Conservation (phyloP, 1,284 basidiomycete species). For the Vanrija sp. region DNA sequence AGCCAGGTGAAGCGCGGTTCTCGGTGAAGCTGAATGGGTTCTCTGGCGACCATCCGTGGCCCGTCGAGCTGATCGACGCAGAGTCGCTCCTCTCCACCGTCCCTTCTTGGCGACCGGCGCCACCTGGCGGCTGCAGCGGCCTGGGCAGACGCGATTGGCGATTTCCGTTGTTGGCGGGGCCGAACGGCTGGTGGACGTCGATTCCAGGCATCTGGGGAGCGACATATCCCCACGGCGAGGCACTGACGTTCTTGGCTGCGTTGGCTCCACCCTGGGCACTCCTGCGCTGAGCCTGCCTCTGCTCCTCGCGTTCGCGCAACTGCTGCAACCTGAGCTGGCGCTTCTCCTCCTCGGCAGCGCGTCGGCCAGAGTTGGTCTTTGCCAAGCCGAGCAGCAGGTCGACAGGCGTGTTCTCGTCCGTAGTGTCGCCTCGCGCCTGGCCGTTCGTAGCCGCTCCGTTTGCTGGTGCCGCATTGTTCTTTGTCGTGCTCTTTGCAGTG, state of each 20-base stretch:
- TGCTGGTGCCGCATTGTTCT: constrained; percentile 8
- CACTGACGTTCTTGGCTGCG: constrained; percentile 7
- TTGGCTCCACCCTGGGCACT: constrained; percentile 7
- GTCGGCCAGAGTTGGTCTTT: constrained; percentile 40
- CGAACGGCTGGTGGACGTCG: constrained; percentile 49
- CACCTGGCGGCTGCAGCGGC: constrained; percentile 40
- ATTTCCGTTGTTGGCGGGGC: not conserved
- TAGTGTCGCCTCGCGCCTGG: constrained; percentile 3
- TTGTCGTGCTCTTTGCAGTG: constrained; percentile 38
- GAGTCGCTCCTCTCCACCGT: not conserved
- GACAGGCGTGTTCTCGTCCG: constrained; percentile 42
- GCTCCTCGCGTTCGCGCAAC: constrained; percentile 39
- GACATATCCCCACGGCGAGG: constrained; percentile 46
- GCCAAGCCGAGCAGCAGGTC: constrained; percentile 44
- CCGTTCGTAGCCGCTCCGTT: constrained; percentile 12
- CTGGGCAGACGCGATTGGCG: constrained; percentile 21
- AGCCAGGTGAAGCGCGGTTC: constrained; percentile 8
- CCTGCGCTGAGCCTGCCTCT: constrained; percentile 23
- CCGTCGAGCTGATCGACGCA: not conserved
- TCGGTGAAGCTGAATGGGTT: constrained; percentile 19
- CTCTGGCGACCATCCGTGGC: constrained; percentile 11
- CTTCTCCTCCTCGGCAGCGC: constrained; percentile 46
- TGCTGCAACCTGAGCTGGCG: constrained; percentile 43
- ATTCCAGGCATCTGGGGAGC: constrained; percentile 47
- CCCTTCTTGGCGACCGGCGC: not conserved